Base-by-base conservation (phyloP, 2,329 filamentous ascomycete genomes). In the Colletotrichum zoysiae region DNA sequence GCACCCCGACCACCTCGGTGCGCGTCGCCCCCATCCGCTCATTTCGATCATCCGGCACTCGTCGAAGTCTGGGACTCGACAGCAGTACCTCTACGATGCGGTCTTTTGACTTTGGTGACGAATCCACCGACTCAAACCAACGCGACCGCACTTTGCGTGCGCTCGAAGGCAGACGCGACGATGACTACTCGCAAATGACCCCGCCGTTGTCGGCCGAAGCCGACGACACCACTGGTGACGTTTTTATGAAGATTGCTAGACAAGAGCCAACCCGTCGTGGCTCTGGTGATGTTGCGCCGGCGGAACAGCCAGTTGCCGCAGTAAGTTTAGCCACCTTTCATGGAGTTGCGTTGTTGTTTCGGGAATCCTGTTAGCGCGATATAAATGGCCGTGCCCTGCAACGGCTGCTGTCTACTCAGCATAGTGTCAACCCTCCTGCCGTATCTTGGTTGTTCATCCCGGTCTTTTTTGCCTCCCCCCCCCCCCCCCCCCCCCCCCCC, bases 171-270 rank as follows among this genome's bases (percentile, higher is more conserved):
- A 80, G 81, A 33, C 74, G 74, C 50, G 80, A 81, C 42, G 81
- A 83, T 60, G 82, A 83, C 44, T 75, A 76, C 60, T 75, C 78
- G 59, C 82, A 82, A 35, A 80, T 81, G 74, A 83, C 84, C n/a
- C 82, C 83, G 8, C 81, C 82, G 26, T 79, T 83, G 70, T 83
- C 83, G 1, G 80, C 79, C 18, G 84, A 86, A 62, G 81, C 79
- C 53, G 88, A 90, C 65, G 88, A 89, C 74, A 87, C 71, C 9
- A 74, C 84, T 4, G 87, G 86, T 50, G 88, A 90, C 74, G 81
- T 90, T 51, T 90, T 90, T 74, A 84, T 90, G 71, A 86, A 83
- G 65, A 90, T 90, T 71, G 88, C 88, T 16, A 82, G 85, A 14
- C 87, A 90, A 70, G 87, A 89, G 73, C 75, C 84, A 18, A 76